A percentile compares a stretch with the other conserved stretches of the same genome.
Conservation (phyloP, 2,329 filamentous ascomycete species). For the Pezicula rhizophila region DNA sequence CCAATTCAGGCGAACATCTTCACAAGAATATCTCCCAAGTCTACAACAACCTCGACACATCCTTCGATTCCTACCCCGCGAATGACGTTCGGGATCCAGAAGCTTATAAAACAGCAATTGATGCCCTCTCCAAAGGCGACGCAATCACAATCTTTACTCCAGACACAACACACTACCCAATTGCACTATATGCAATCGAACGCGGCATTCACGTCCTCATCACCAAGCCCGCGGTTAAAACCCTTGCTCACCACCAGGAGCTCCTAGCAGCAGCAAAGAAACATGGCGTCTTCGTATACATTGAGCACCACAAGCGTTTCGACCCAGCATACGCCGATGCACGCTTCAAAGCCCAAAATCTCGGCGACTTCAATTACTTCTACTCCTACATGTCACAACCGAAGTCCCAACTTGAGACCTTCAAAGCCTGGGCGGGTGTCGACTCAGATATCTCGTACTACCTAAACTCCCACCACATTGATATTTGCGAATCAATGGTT, state of each 20-base stretch:
- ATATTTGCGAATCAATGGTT: slow-evolving; percentile 90
- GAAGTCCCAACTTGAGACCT: slow-evolving; percentile 86
- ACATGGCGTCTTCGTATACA: slow-evolving; percentile 79
- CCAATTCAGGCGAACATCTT: slow-evolving; percentile 63
- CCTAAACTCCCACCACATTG: slow-evolving; percentile 90
- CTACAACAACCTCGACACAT: slow-evolving; percentile 85
- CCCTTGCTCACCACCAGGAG: slow-evolving; percentile 70
- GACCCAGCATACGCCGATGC: slow-evolving; percentile 92
- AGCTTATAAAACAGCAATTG: slow-evolving; percentile 84
- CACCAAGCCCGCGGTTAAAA: slow-evolving; percentile 90
- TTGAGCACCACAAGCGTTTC: slow-evolving; percentile 96
- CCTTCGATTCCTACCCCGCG: slow-evolving; percentile 76
- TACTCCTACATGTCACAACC: slow-evolving; percentile 95
- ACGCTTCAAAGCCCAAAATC: slow-evolving; percentile 63
- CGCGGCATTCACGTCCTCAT: slow-evolving; percentile 84
- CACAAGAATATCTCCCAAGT: slow-evolving; percentile 79
- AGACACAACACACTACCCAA: slow-evolving; percentile 86
- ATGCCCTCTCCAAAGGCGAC: slow-evolving; percentile 72
- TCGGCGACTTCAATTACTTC: slow-evolving; percentile 98
- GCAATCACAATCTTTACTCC: slow-evolving; percentile 96
- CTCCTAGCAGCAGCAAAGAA: slow-evolving; percentile 68
- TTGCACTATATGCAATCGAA: slow-evolving; percentile 87
- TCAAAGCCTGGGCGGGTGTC: slow-evolving; percentile 88
- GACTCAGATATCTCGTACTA: slow-evolving; percentile 96
- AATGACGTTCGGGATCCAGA: slow-evolving; percentile 69